phyloP scores from a whole-genome alignment of 2,329 filamentous ascomycete species.

The Phialemoniopsis sp. region DNA sequence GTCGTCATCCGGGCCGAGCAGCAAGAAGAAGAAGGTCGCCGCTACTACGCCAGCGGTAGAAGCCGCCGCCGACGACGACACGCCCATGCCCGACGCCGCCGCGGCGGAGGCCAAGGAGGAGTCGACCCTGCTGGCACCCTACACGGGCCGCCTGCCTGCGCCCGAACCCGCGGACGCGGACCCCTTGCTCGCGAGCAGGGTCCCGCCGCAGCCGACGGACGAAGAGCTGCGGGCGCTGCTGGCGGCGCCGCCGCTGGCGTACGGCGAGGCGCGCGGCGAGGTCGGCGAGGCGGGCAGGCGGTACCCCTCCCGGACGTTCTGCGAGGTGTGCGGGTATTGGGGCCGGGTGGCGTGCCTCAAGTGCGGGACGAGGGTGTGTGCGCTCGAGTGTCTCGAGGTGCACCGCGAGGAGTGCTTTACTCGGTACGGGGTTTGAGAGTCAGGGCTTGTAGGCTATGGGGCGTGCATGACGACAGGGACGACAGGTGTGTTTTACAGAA shows the following conservation, averaged over 20 bases:
- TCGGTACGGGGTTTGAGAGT: conserved; percentile 49
- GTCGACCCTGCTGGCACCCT: conserved; percentile 27
- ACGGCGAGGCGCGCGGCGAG: conserved; percentile 42
- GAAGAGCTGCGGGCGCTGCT: conserved; percentile 62
- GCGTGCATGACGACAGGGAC: too few relatives aligned
- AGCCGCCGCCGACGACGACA: conserved; percentile 16
- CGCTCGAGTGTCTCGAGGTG: conserved; percentile 66
- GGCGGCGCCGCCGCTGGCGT: conserved; percentile 60
- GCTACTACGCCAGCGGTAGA: conserved; percentile 3
- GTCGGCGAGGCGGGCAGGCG: conserved; percentile 35
- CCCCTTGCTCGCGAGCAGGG: conserved; percentile 51
- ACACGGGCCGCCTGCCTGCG: conserved; percentile 22
- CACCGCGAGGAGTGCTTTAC: conserved; percentile 71
- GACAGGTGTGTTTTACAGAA: not conserved
- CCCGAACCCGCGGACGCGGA: conserved; percentile 48
- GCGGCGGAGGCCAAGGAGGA: conserved; percentile 18
- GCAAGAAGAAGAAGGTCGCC: not conserved
- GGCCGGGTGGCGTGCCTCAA: conserved; percentile 71
- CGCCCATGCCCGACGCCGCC: conserved; percentile 36
- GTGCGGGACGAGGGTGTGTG: conserved; percentile 76
- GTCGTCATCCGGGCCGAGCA: not conserved
- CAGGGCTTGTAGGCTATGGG: too few relatives aligned
- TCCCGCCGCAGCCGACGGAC: conserved; percentile 54
- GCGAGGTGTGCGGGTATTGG: conserved; percentile 81
- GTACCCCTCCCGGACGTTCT: conserved; percentile 64